Evolutionary conservation across 1,284 basidiomycete species (phyloP), one percentile per base, ranked within the genome.

Genomic region (Ustilago loliicola): DNA sequence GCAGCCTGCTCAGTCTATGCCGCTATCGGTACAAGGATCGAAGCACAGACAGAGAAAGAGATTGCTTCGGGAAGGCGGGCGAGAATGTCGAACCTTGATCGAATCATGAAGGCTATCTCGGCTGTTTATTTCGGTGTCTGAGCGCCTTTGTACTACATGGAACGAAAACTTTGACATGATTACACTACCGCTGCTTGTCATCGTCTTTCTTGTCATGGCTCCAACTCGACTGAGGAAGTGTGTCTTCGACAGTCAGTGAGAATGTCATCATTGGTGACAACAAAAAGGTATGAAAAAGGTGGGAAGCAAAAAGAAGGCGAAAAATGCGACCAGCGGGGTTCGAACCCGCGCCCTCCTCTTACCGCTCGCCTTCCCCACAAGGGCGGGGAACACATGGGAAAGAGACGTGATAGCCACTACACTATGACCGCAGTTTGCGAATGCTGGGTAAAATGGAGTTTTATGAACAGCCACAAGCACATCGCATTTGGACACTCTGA

Each of bases 1-100:
- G 81, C 79, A 1, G 81, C 81, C 13, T 83, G 81, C 56, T 67
- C 78, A 8, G 81, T 82, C 7, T 83, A 83, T 47, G 69, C 73
- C 2, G 72, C 74, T 9, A 83, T 83, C 19, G 79, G 76, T 2
- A 68, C 63, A 5, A 58, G 50, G 21, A 77, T 79, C 51, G 51
- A 75, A 40, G 51, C 60, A 1, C 80, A 83, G 60, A 53, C 54
- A 6, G 40, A 53, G 1, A 38, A 60, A 0, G 72, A 72, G 25
- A 62, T 78, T n/a, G 55, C 51, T 1, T 21, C 21, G 2, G 80
- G 80, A 2, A 57, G 50, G 23, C 40, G 77, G 29, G 79, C 79
- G 10, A 34, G 68, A 25, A 69, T 79, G 76, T 72, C 79, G 2
- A 72, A 66, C 19, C 6, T 25, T 2, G 59, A 72, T 38, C 60